These are phyloP conservation scores for Alternaria conjuncta DNA, from an alignment of 2,329 filamentous ascomycete species.

Conservation along the genomic window DNA sequence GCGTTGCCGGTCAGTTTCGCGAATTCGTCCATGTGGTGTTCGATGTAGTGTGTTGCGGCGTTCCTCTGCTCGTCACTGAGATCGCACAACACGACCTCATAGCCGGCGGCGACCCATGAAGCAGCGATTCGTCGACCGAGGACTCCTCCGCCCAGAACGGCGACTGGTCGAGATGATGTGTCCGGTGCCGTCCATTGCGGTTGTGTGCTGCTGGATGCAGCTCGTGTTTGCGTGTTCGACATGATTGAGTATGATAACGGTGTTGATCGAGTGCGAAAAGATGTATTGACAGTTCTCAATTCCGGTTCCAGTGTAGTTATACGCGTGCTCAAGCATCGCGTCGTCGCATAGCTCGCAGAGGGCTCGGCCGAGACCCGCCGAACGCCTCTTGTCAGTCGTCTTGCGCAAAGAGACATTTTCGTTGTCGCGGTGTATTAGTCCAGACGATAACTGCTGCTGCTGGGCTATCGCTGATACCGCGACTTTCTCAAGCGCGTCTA, in stretches of 20 bases:
- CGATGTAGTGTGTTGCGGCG: conserved; percentile 13
- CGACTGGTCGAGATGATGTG: conserved; percentile 8
- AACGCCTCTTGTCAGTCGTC: conserved; percentile 1
- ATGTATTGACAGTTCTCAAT: neutral
- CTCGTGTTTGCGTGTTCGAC: neutral
- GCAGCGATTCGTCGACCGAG: conserved; percentile 17
- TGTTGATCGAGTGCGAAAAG: neutral
- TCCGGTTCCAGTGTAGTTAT: neutral
- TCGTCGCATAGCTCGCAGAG: neutral
- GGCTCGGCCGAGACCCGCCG: neutral
- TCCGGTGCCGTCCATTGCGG: conserved; percentile 11
- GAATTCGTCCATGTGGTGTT: conserved; percentile 9
- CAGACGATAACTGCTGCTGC: neutral
- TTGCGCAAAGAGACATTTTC: conserved; percentile 1
- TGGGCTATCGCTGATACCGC: neutral
- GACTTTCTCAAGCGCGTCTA: neutral
- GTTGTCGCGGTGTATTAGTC: neutral
- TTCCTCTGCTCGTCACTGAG: conserved; percentile 14
- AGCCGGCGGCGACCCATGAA: conserved; percentile 17
- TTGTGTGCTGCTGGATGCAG: neutral
- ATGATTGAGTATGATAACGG: neutral
- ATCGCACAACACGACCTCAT: conserved; percentile 14
- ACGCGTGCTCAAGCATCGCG: neutral
- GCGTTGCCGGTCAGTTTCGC: neutral
- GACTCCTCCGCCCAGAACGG: conserved; percentile 18